Percentiles rank a stretch among this genome's conserved stretches.
Evolutionary conservation across 2,329 filamentous ascomycete species (phyloP).

Genomic region (Aspergillus persii): DNA sequence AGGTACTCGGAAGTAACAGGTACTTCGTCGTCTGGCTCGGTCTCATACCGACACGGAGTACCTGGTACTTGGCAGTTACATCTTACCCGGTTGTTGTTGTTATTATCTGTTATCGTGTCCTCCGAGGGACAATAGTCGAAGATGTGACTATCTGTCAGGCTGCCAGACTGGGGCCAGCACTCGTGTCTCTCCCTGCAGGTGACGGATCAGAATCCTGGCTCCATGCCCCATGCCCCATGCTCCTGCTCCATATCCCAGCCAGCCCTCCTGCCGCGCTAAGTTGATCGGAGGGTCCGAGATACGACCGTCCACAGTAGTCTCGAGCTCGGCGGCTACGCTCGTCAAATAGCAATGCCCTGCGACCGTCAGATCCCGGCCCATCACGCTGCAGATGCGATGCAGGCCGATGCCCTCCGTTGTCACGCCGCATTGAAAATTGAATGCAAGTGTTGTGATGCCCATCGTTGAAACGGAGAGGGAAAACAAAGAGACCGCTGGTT

Average conservation of each 20-base stretch:
- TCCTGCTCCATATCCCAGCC: no score
- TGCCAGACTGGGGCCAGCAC: constrained; percentile 1
- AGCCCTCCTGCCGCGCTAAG: not conserved
- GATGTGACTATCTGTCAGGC: not conserved
- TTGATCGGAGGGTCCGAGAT: constrained; percentile 15
- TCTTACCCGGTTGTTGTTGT: not conserved
- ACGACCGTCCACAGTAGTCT: constrained; percentile 6
- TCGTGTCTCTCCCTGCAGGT: constrained; percentile 10
- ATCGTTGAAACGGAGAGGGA: no score
- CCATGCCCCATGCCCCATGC: not conserved
- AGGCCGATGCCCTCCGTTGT: not conserved
- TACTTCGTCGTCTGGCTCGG: no score
- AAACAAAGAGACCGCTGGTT: not conserved
- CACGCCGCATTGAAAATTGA: not conserved
- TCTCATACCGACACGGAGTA: no score
- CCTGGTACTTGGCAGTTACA: not conserved
- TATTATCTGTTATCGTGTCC: no score
- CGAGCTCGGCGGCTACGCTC: constrained; percentile 1
- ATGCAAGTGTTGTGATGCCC: not conserved
- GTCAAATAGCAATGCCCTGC: constrained; percentile 1
- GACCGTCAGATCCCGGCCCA: constrained; percentile 8
- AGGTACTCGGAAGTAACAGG: no score
- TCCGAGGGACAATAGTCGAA: no score
- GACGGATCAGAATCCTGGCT: constrained; percentile 8
- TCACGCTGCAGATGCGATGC: not conserved